A percentile compares a stretch with the other conserved stretches of the same genome.
phyloP scores from a whole-genome alignment of 768 basidiomycete genomes.

The Mycena epipterygia region DNA sequence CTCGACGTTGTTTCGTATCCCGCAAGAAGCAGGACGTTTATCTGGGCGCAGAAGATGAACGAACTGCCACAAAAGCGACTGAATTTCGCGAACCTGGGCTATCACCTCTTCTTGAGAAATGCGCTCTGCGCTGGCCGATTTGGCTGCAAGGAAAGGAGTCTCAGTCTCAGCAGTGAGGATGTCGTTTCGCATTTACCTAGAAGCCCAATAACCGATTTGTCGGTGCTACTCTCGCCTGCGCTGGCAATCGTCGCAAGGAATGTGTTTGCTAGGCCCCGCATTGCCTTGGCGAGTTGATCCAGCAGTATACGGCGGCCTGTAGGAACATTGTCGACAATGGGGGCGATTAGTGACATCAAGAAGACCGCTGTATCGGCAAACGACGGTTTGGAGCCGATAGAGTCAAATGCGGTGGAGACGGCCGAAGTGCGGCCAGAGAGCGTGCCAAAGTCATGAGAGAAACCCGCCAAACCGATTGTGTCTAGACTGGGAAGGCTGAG shows the following conservation, averaged over 20 bases:
- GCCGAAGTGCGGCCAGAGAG: slow-evolving; percentile 7
- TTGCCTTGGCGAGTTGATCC: neutral
- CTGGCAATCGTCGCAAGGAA: neutral
- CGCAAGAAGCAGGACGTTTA: slow-evolving; percentile 5
- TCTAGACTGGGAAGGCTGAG: slow-evolving; percentile 1
- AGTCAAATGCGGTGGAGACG: slow-evolving; percentile 1
- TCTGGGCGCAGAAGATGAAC: neutral
- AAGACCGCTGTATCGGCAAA: neutral
- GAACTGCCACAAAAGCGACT: too few species aligned
- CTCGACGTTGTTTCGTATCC: slow-evolving; percentile 20
- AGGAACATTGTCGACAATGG: neutral
- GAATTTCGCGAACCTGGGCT: slow-evolving; percentile 1
- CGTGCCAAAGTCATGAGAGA: too few species aligned
- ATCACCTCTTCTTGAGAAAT: slow-evolving; percentile 18
- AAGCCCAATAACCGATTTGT: slow-evolving; percentile 10
- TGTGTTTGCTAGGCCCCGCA: neutral
- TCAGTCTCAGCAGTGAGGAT: neutral
- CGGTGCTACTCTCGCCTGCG: neutral
- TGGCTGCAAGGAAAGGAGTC: neutral
- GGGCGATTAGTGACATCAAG: neutral
- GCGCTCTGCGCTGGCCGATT: neutral
- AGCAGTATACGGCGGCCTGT: neutral
- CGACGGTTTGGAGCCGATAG: neutral
- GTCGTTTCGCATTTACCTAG: too few species aligned
- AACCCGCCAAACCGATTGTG: slow-evolving; percentile 24